These are phyloP conservation scores for Martiniozyma abietophila DNA, from an alignment of 805 yeast species.

Conservation along the genomic window DNA sequence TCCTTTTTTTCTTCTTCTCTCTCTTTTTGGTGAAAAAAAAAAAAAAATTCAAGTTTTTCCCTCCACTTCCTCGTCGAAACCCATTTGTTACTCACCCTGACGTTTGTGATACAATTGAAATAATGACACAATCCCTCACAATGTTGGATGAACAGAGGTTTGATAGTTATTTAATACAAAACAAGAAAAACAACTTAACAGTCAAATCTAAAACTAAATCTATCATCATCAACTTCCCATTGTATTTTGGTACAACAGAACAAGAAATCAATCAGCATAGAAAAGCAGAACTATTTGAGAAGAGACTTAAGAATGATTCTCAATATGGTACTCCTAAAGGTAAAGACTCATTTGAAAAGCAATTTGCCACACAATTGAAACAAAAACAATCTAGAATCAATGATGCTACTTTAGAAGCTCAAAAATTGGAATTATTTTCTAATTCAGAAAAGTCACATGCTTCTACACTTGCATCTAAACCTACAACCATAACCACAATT, in stretches of 20 bases:
- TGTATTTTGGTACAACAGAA: constrained; percentile 26
- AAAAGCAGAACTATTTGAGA: constrained; percentile 2
- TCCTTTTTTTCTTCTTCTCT: too few relatives aligned
- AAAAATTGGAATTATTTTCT: too few relatives aligned
- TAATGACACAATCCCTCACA: too few relatives aligned
- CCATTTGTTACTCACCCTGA: too few relatives aligned
- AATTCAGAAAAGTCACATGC: too few relatives aligned
- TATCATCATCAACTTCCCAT: constrained; percentile 18
- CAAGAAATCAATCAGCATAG: constrained; percentile 21
- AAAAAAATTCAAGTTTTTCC: too few relatives aligned
- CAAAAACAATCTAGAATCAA: too few relatives aligned
- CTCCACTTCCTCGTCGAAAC: too few relatives aligned
- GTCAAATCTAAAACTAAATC: constrained; percentile 13
- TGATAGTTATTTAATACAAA: constrained; percentile 19
- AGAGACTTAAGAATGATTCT: constrained; percentile 14
- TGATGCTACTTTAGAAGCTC: too few relatives aligned
- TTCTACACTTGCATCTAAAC: not conserved
- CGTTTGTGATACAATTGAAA: too few relatives aligned
- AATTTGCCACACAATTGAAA: too few relatives aligned
- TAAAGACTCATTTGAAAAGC: not conserved
- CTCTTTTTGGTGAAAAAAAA: too few relatives aligned
- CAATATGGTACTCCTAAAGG: constrained; percentile 11
- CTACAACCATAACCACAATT: not conserved
- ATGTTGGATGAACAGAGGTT: constrained; percentile 24
- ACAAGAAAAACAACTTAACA: constrained; percentile 12